Conservation (phyloP, 2,329 filamentous ascomycete genomes). For the Ilyonectria robusta region DNA sequence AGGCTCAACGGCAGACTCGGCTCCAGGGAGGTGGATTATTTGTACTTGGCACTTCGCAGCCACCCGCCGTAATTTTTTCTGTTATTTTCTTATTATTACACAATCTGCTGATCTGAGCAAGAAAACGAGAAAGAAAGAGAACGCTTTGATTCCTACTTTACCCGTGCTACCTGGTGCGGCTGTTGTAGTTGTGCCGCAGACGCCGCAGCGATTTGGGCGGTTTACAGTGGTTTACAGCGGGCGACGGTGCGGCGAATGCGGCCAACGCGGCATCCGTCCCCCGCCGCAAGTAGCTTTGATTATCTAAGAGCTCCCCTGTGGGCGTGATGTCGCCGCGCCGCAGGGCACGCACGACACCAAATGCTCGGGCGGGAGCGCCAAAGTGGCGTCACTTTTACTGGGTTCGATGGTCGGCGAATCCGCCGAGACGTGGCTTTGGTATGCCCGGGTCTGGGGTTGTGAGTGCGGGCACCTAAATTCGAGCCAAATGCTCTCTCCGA, state of each 20-base stretch:
- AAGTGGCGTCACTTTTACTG: slow-evolving; percentile 21
- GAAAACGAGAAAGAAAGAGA: not conserved
- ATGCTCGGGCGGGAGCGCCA: slow-evolving; percentile 2
- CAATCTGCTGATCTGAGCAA: slow-evolving; percentile 13
- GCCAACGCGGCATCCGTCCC: slow-evolving; percentile 33
- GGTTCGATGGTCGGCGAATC: slow-evolving; percentile 3
- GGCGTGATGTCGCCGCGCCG: slow-evolving; percentile 12
- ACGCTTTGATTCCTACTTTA: slow-evolving; percentile 26
- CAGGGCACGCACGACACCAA: slow-evolving; percentile 8
- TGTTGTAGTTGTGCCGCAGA: slow-evolving; percentile 30
- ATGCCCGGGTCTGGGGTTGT: not conserved
- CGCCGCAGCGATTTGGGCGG: slow-evolving; percentile 16
- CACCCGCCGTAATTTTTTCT: not conserved
- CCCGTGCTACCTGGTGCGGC: slow-evolving; percentile 1
- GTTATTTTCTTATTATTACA: not conserved
- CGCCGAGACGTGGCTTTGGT: not conserved
- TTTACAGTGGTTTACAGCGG: not conserved
- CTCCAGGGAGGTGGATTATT: not conserved
- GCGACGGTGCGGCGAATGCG: slow-evolving; percentile 26
- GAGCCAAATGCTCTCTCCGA: not conserved
- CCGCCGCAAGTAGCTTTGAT: slow-evolving; percentile 16
- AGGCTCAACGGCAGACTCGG: slow-evolving; percentile 4
- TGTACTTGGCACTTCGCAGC: slow-evolving; percentile 11
- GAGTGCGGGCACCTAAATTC: not conserved
- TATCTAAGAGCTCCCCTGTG: slow-evolving; percentile 8